phyloP scores from a whole-genome alignment of 768 basidiomycete species.

The Rhodotorula paludigena region DNA sequence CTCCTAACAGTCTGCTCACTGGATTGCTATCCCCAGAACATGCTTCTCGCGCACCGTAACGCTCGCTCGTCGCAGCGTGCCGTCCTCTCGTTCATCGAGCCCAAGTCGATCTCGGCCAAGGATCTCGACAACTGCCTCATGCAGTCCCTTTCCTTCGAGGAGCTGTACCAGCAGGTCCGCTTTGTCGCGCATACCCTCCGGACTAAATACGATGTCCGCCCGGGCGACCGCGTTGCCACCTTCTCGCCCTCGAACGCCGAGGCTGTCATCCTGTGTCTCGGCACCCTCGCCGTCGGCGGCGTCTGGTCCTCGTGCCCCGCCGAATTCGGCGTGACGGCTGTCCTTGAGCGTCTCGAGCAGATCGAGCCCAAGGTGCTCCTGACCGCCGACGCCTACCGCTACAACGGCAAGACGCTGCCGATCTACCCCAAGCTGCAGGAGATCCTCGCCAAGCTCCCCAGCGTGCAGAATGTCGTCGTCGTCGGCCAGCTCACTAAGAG shows the following conservation, averaged over 20 bases:
- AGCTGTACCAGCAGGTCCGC: constrained; percentile 40
- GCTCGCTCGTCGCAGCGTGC: constrained; percentile 38
- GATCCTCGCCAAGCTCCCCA: constrained; percentile 31
- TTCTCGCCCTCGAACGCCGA: constrained; percentile 58
- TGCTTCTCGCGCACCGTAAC: constrained; percentile 39
- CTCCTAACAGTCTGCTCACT: not conserved
- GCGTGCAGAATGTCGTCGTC: constrained; percentile 36
- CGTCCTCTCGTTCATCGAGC: constrained; percentile 40
- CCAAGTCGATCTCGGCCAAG: constrained; percentile 2
- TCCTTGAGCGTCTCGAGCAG: constrained; percentile 75
- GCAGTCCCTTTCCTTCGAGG: constrained; percentile 35
- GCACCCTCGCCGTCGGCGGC: constrained; percentile 50
- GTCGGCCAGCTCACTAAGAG: constrained; percentile 29
- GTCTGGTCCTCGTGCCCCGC: constrained; percentile 79
- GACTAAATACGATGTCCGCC: constrained; percentile 24
- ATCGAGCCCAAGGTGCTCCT: constrained; percentile 42
- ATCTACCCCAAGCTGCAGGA: constrained; percentile 29
- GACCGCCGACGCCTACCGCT: constrained; percentile 39
- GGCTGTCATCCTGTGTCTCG: constrained; percentile 45
- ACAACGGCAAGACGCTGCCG: constrained; percentile 34
- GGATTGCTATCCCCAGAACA: constrained; percentile 21
- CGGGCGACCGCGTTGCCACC: constrained; percentile 41
- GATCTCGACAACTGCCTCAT: constrained; percentile 30
- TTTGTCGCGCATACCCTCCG: constrained; percentile 33
- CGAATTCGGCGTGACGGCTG: constrained; percentile 74